Evolutionary conservation across 2,329 filamentous ascomycete genomes (phyloP), one percentile per base, ranked within the genome.

Genomic region (Claviceps sp.): DNA sequence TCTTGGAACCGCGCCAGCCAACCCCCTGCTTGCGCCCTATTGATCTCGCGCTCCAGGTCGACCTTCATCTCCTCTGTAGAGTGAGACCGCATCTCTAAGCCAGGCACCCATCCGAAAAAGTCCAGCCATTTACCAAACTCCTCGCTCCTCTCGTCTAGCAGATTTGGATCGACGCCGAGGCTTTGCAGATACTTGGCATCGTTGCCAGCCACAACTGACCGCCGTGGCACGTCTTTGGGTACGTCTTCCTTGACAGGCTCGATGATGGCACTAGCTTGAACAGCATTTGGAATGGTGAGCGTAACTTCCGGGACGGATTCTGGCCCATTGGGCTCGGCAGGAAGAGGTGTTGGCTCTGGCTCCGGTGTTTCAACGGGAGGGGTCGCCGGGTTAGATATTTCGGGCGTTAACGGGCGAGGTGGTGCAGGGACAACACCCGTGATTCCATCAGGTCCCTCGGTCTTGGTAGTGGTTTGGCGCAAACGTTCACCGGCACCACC

Each of bases 21-120:
- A 55, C 88, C 90, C 52, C 88, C 91, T 48, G 90, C 90, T 69
- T 96, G 91, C 2, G 91, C 86, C 58, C 88, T 86, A 57, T 89
- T 88, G 53, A 96, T 79, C 64, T 96, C 90, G 55, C 89, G 82
- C 50, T 91, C 87, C 52, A 96, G 77, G 57, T 95, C 88, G 13
- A 79, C 74, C 68, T 90, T 88, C 63, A 96, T 76, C 50, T 87
- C 82, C 49, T 94, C 87, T 51, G 91, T 82, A 55, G 81, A 86
- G 57, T 85, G 83, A 46, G 81, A 74, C 50, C 86, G 82, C 65
- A 88, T 83, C 57, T 87, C 77, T 48, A 84, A 82, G 47, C 85
- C 87, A 22, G 78, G 78, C 8, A 88, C 82, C 88, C 89, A 96
- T 37, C 89, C 89, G 64, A 95, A 87, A 63, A 94, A 88, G 57